Evolutionary conservation across 371 early-diverging fungal genomes (phyloP), one percentile per base, ranked within the genome.

Genomic region (Blakeslea trispora): DNA sequence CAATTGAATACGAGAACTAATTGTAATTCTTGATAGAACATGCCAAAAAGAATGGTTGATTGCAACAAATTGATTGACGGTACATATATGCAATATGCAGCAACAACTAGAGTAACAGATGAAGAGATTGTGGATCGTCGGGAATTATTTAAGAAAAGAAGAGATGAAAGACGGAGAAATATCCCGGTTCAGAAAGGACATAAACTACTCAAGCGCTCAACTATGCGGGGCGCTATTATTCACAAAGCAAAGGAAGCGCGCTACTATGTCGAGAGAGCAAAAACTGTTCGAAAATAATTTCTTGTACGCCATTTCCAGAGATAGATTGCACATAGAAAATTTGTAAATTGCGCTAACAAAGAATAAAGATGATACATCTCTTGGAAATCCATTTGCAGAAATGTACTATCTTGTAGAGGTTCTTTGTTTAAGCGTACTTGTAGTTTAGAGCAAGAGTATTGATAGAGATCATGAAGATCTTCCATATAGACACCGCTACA

Each of bases 11-110:
- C n/a, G n/a, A n/a, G n/a, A n/a, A n/a, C n/a, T n/a, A n/a, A n/a
- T n/a, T n/a, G n/a, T n/a, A n/a, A n/a, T n/a, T n/a, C n/a, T n/a
- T n/a, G n/a, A 35, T 50, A 85, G 81, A 86, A 89, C 62, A 83
- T 88, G 74, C 89, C 89, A 24, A 88, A 89, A 55, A 63, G 79
- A 22, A 77, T 89, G 83, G 71, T 89, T 1, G 88, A 91, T 61
- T 90, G 89, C 41, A 89, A 91, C 63, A 76, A 75, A 45, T 67
- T 91, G 5, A 83, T 91, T 75, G 89, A 90, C 42, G 74, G 75
- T 31, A 72, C 77, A 0, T 85, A 81, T 58, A 68, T 78, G 53
- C 79, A 79, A 52, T 72, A 75, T 47, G 77, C 75, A 21, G 72
- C 80, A 0, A 58, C 78, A 13, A 80, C 80, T 18, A 72, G 80